Evolutionary conservation across 768 basidiomycete species (phyloP), one percentile per base, ranked within the genome.

Genomic region (Nidularia pulvinata): DNA sequence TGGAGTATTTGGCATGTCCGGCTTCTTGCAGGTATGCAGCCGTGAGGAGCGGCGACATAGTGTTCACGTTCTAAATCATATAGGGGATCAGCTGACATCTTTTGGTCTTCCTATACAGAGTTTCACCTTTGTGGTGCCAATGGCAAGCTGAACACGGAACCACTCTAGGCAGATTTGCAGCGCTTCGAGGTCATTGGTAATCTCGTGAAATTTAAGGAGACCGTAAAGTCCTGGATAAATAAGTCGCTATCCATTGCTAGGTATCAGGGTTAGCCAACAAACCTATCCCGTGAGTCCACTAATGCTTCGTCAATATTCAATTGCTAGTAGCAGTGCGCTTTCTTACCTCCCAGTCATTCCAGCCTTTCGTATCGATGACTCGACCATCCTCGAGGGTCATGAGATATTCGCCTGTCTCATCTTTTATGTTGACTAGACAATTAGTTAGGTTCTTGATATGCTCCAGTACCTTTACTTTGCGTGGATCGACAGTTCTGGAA

Each of bases 331-430:
- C 36, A 4, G 16, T 42, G 6, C 33, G 43, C 7, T 7, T 16
- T 53, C 67, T 54, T 44, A 70, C 74, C 63, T 82, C 80, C 81
- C 82, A 84, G 51, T 81, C 79, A 51, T 79, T 72, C 80, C 81
- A 83, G 6, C 78, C 78, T 56, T 84, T 84, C 1, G 82, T 83
- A 56, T 84, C 81, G 42, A 83, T 80, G 37, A 78, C 62, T 30
- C 79, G 71, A 4, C 80, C 81, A 62, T 83, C 79, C 11, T 67
- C 65, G n/a, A 81, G 63, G 10, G 70, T 66, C 62, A 81, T 59
- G 16, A 84, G 61, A 64, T 78, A 83, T 61, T 80, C 73, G 36
- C 82, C 81, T 0, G 73, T 76, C 56, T 73, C 72, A 62, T 83
- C 82, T 54, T 78, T 71, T 65, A 83, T 81, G 52, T 79, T 78